Evolutionary conservation across 2,329 filamentous ascomycete species (phyloP), one percentile per base, ranked within the genome.

Genomic region (Venturia oleaginea): DNA sequence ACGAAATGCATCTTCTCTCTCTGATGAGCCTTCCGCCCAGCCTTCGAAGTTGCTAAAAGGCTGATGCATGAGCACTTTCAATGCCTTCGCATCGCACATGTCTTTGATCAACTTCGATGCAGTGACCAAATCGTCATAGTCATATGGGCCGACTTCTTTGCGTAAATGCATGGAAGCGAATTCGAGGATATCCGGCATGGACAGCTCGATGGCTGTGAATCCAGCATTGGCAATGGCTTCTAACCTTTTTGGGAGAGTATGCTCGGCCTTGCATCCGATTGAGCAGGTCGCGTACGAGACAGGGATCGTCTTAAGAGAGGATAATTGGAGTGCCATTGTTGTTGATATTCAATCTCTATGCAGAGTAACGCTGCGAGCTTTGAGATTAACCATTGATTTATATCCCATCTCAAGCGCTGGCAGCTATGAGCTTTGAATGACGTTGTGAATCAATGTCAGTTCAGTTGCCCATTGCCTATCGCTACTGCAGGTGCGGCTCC

Each of bases 11-110:
- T 88, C 83, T 5, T 83, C 74, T 3, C 87, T 77, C 71, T 88
- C 82, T 0, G 76, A 69, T 1, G 82, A 84, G 0, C 78, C 84
- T 48, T 78, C 77, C 0, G 80, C 76, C 88, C 89, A 92, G 1
- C 89, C 89, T 69, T 92, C 89, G 65, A 91, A 91, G 69, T 91
- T 89, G 19, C 85, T 77, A 69, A 92, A 92, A 0, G 89, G 88
- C 70, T 92, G 89, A 6, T 92, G 75, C 78, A 91, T 87, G 72
- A 92, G 80, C 64, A 92, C 81, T 42, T 80, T 77, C 1, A 92
- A 74, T 0, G 76, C 74, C 40, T 85, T 77, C 13, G 81, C 76
- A 32, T 81, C 75, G 60, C 83, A 85, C 59, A 88, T 73, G 0
- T 75, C 74, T 62, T 79, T 81, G 61, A 90, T 81, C 46, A 83